Percentiles rank a stretch among this genome's conserved stretches.
These are phyloP conservation scores for Vigna reflexopilosa DNA, from an alignment of 306 rosid species.

Conservation along the genomic window DNA sequence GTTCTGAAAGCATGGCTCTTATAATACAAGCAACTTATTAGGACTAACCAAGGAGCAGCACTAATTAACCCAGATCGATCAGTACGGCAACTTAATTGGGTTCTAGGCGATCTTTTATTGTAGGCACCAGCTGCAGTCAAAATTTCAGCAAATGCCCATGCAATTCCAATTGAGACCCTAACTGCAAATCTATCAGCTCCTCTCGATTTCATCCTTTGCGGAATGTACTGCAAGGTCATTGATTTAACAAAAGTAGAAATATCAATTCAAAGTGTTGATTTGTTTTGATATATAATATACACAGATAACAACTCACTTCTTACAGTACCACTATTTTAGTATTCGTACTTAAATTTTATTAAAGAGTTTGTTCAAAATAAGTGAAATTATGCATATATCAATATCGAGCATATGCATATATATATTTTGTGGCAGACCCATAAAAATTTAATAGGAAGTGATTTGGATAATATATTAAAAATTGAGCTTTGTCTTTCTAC, in stretches of 20 bases:
- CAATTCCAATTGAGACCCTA: conserved; percentile 64
- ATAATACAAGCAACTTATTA: conserved; percentile 4
- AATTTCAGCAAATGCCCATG: conserved; percentile 83
- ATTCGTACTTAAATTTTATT: background rate
- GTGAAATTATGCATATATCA: conserved; percentile 14
- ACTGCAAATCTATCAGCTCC: conserved; percentile 67
- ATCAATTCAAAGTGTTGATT: conserved; percentile 14
- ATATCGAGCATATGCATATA: background rate
- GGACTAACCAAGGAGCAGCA: conserved; percentile 81
- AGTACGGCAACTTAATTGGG: conserved; percentile 90
- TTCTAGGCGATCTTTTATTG: conserved; percentile 57
- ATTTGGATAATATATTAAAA: conserved; percentile 7
- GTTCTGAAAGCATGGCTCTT: conserved; percentile 22
- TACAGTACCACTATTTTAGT: background rate
- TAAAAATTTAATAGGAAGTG: background rate
- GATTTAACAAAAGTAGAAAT: conserved; percentile 42
- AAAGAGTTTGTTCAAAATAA: background rate
- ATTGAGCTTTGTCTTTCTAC: background rate
- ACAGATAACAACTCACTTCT: too few species aligned
- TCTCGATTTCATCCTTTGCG: conserved; percentile 54
- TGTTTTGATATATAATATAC: background rate
- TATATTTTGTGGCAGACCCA: background rate
- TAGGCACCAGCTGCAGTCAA: conserved; percentile 91
- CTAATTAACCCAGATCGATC: conserved; percentile 89
- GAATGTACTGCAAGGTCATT: conserved; percentile 72